These are phyloP conservation scores for Boletus vinaceobasis DNA, from an alignment of 768 basidiomycete species.

Conservation along the genomic window DNA sequence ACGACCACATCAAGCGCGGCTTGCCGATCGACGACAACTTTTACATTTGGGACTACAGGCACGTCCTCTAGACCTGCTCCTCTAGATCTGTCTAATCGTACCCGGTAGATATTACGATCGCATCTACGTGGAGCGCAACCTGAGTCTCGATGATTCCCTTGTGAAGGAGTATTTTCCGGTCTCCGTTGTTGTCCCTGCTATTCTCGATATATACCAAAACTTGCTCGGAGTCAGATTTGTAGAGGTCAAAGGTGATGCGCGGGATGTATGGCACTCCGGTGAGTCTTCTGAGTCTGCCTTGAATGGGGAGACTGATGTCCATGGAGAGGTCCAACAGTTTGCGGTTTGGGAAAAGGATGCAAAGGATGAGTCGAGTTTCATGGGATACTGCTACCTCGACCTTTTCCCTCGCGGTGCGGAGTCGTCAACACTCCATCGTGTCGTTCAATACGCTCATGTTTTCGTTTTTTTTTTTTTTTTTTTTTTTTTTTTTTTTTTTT, in stretches of 20 bases:
- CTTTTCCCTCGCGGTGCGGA: slow-evolving; percentile 74
- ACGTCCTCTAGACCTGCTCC: slow-evolving; percentile 12
- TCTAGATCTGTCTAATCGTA: background rate
- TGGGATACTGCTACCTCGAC: slow-evolving; percentile 87
- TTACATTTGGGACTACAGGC: slow-evolving; percentile 84
- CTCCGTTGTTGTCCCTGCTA: slow-evolving; percentile 73
- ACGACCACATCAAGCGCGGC: slow-evolving; percentile 60
- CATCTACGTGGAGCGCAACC: slow-evolving; percentile 56
- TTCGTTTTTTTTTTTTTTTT: background rate
- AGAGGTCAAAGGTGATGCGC: slow-evolving; percentile 50
- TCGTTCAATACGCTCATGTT: background rate
- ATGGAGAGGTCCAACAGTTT: slow-evolving; percentile 74
- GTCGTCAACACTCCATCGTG: background rate
- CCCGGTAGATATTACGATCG: slow-evolving; percentile 30
- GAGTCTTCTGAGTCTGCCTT: slow-evolving; percentile 11
- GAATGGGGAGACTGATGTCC: background rate
- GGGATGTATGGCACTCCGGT: slow-evolving; percentile 81
- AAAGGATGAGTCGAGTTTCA: slow-evolving; percentile 64
- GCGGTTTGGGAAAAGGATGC: slow-evolving; percentile 81
- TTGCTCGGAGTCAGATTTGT: slow-evolving; percentile 72
- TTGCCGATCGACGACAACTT: slow-evolving; percentile 68
- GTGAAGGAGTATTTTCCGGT: slow-evolving; percentile 93
- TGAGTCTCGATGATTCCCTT: slow-evolving; percentile 70
- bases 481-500: no score
- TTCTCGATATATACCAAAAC: slow-evolving; percentile 80